Percentiles rank a stretch among this genome's conserved stretches.
Evolutionary conservation across 768 basidiomycete species (phyloP).

Genomic region (Tylopilus balloui): DNA sequence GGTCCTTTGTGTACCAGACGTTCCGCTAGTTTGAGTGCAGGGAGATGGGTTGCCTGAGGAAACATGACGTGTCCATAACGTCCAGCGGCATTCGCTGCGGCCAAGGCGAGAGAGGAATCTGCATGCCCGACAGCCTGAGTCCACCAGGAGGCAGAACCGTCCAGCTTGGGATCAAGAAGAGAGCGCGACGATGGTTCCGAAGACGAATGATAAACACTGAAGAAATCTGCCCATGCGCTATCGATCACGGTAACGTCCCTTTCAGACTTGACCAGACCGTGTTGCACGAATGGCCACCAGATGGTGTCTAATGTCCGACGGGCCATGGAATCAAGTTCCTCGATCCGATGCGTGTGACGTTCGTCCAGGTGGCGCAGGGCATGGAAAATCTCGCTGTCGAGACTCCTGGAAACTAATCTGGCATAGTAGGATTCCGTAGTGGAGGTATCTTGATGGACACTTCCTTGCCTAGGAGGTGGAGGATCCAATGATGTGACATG

Average conservation of each 20-base stretch:
- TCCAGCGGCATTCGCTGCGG: constrained; percentile 86
- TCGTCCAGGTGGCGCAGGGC: constrained; percentile 57
- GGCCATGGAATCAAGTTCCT: constrained; percentile 74
- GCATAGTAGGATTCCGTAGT: constrained; percentile 73
- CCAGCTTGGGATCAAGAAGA: constrained; percentile 61
- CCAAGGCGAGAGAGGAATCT: constrained; percentile 68
- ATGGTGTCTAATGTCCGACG: constrained; percentile 68
- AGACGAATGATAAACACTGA: constrained; percentile 58
- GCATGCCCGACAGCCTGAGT: constrained; percentile 90
- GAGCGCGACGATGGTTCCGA: constrained; percentile 26
- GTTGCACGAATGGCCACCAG: constrained; percentile 99
- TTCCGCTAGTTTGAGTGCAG: constrained; percentile 82
- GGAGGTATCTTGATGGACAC: constrained; percentile 42
- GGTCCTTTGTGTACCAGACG: constrained; percentile 69
- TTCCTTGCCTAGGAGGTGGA: constrained; percentile 50
- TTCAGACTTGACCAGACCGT: constrained; percentile 61
- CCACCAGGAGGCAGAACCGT: constrained; percentile 98
- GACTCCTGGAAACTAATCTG: constrained; percentile 35
- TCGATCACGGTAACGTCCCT: constrained; percentile 86
- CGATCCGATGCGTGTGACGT: constrained; percentile 61
- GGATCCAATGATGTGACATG: constrained; percentile 49
- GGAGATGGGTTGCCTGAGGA: constrained; percentile 80
- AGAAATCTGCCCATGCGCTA: constrained; percentile 83
- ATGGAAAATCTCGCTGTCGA: constrained; percentile 38
- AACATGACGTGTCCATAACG: constrained; percentile 98